Conservation (phyloP, 306 rosid species). For the Lathyrus tuberosus region DNA sequence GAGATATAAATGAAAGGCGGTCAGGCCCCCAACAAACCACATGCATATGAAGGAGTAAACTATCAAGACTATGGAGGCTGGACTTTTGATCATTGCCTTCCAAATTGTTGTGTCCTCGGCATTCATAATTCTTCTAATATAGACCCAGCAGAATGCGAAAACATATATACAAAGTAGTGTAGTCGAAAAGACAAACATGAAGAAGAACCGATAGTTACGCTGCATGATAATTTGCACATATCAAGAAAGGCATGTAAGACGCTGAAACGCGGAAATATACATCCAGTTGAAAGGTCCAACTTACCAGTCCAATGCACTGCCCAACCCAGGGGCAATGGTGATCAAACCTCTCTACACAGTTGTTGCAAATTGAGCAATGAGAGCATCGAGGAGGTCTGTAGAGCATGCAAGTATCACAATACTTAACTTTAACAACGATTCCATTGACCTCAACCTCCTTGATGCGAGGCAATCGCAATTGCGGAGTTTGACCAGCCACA, state of each 20-base stretch:
- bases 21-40: conserved; percentile 99
- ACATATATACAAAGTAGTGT: conserved; percentile 95
- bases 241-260: conserved; percentile 23
- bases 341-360: conserved; percentile 92
- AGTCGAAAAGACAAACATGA: conserved; percentile 98
- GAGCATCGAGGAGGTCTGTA: conserved; percentile 99
- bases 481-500: conserved; percentile 94
- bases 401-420: conserved; percentile 99
- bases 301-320: conserved; percentile 95
- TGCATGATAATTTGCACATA: conserved; percentile 52
- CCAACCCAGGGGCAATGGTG: conserved; percentile 99
- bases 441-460: conserved; percentile 95
- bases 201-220: conserved; percentile 98
- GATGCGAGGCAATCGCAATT: conserved; percentile 77
- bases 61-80: conserved; percentile 87
- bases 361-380: conserved; percentile 97
- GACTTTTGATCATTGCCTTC: conserved; percentile 95
- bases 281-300: conserved; percentile 33
- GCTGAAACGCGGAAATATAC: conserved; percentile 15
- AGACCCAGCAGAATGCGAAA: conserved; percentile 96
- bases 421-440: conserved; percentile 69
- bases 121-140: conserved; percentile 80
- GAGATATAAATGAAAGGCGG: conserved; percentile 95
- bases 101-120: conserved; percentile 75
- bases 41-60: conserved; percentile 86